Base-by-base conservation (phyloP, 495 filamentous ascomycete species). In the Cenococcum geophilum region DNA sequence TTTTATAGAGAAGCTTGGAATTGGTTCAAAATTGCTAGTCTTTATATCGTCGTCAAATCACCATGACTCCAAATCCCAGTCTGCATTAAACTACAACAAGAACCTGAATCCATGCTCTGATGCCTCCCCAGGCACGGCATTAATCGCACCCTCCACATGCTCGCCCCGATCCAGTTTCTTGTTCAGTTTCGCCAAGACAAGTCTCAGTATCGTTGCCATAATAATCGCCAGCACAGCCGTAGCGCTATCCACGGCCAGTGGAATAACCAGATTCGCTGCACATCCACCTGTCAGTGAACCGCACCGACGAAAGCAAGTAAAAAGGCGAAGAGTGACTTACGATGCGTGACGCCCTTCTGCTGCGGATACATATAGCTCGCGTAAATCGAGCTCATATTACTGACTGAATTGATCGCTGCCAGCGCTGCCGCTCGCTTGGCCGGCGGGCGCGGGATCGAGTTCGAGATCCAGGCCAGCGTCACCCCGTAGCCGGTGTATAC, bases 361-460 rank as follows among this genome's bases (percentile, higher is more conserved):
- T 68, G 66, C 50, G 81, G 80, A 71, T 91, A 93, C 81, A 92
- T 81, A 66, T 91, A 93, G 9, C 64, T 63, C 1, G 87, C 86
- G 68, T 89, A 93, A 68, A 93, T 92, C 55, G 78, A 82, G 51
- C 81, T 81, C 12, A 79, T 76, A 68, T 92, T 93, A n/a, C 81
- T 82, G 21, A 92, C 79, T 5, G 88, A 87, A 66, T 95, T 95
- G 70, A 92, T 90, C 61, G 83, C 81, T 10, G 89, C 91, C 1
- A 92, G 73, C 0, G 88, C 88, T 1, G 89, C 90, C 0, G 90
- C 89, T 59, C 89, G 84, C 56, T 95, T 95, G 0, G 87, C 83
- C 0, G 87, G 89, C 1, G 91, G 90, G n/a, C 91, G 83, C 2
- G 89, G 89, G 43, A 95, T 77, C 2, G 84, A 85, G 71, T 89